Percentiles rank a stretch among this genome's conserved stretches.
phyloP scores from a whole-genome alignment of 2,329 filamentous ascomycete genomes.

The Bertia moriformis region DNA sequence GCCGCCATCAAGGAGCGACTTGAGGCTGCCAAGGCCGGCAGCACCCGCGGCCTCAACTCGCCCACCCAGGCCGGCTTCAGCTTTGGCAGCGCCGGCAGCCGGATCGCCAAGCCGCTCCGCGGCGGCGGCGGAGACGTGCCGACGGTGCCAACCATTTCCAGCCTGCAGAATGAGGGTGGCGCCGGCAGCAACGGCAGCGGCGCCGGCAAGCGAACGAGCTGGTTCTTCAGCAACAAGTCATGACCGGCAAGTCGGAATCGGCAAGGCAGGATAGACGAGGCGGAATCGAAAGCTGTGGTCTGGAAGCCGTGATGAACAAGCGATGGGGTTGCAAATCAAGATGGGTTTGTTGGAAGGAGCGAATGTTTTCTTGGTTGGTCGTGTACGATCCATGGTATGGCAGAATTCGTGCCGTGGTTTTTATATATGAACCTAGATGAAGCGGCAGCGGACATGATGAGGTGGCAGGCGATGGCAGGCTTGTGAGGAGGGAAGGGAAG shows the following conservation, averaged over 20 bases:
- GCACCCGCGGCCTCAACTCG: conserved; percentile 66
- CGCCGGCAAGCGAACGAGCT: conserved; percentile 53
- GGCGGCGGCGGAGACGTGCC: conserved; percentile 33
- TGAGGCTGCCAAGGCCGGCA: conserved; percentile 84
- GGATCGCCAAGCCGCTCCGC: conserved; percentile 56
- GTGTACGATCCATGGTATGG: too few relatives aligned
- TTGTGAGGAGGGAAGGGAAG: too few relatives aligned
- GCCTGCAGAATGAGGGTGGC: conserved; percentile 45
- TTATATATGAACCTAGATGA: too few relatives aligned
- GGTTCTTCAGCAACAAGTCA: conserved; percentile 61
- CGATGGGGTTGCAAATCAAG: too few relatives aligned
- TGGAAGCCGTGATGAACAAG: too few relatives aligned
- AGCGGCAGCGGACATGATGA: too few relatives aligned
- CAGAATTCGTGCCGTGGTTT: too few relatives aligned
- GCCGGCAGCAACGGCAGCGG: too few relatives aligned
- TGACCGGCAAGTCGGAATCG: conserved; percentile 6
- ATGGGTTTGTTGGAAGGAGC: too few relatives aligned
- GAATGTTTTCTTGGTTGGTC: too few relatives aligned
- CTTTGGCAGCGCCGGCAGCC: conserved; percentile 48
- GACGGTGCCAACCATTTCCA: conserved; percentile 38
- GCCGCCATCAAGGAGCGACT: conserved; percentile 94
- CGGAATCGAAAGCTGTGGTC: too few relatives aligned
- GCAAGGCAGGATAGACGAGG: neutral
- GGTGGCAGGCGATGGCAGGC: too few relatives aligned
- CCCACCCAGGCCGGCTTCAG: conserved; percentile 54